phyloP scores from a whole-genome alignment of 1,139 yeast genomes.

The Suhomyces kunorum region DNA sequence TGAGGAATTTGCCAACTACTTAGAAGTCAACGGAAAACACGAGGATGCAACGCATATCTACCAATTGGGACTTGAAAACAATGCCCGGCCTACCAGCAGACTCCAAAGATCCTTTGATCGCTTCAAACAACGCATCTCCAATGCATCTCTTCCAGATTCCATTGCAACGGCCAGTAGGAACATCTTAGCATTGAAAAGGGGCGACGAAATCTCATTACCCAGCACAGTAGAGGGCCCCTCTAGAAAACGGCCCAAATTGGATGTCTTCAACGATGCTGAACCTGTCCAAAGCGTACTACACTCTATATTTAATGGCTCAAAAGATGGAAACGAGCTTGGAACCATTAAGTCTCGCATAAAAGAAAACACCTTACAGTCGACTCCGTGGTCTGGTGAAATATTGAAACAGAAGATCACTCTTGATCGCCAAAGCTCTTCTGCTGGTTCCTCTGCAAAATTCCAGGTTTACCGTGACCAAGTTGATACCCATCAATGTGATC shows the following conservation, averaged over 20 bases:
- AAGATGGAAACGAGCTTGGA: constrained; percentile 41
- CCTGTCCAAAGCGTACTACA: constrained; percentile 30
- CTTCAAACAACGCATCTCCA: constrained; percentile 40
- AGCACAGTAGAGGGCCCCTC: constrained; percentile 3
- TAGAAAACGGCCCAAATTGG: constrained; percentile 28
- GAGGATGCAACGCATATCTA: constrained; percentile 67
- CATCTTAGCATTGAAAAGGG: constrained; percentile 32
- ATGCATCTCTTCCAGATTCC: background rate
- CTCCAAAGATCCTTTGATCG: constrained; percentile 51
- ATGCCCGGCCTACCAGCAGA: constrained; percentile 66
- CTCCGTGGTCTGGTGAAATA: constrained; percentile 70
- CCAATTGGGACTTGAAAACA: constrained; percentile 56
- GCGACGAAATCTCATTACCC: constrained; percentile 15
- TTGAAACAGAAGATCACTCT: constrained; percentile 37
- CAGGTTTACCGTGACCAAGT: constrained; percentile 43
- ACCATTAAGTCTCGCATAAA: constrained; percentile 54
- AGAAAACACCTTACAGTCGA: constrained; percentile 61
- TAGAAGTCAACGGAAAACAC: constrained; percentile 54
- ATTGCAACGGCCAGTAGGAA: constrained; percentile 11
- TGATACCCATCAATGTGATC: constrained; percentile 7
- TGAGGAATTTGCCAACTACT: constrained; percentile 73
- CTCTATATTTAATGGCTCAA: constrained; percentile 28
- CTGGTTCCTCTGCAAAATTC: constrained; percentile 25
- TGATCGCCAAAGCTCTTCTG: constrained; percentile 13
- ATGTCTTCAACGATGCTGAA: constrained; percentile 33